Conservation (phyloP, 306 rosid genomes). For the Alnus glutinosa region DNA sequence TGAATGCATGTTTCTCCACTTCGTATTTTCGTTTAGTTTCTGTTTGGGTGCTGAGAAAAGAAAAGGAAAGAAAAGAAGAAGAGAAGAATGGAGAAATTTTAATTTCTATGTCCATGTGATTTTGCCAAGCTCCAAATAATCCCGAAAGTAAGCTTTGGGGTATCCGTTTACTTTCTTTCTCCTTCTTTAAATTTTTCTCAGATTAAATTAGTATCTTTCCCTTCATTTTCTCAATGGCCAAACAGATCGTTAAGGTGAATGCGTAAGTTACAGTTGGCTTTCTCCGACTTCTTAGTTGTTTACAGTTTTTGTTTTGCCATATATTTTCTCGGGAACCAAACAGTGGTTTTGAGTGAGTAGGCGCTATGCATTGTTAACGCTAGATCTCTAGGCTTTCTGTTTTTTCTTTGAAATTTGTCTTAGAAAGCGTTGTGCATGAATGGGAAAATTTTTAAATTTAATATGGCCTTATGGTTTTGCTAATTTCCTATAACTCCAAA, state of each 20-base stretch:
- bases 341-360: slow-evolving; percentile 7
- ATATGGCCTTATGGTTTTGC: background rate
- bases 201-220: background rate
- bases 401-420: background rate
- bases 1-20: no score
- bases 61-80: no score
- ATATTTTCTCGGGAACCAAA: background rate
- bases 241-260: background rate
- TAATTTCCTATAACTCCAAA: background rate
- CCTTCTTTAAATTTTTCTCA: background rate
- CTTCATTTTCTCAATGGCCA: background rate
- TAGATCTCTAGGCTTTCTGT: background rate
- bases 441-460: background rate
- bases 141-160: background rate
- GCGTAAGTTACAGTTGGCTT: background rate
- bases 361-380: background rate
- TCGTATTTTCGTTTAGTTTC: no score
- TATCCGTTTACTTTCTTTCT: background rate
- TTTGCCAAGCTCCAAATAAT: background rate
- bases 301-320: background rate
- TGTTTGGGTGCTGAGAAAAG: no score
- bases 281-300: background rate
- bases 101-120: background rate
- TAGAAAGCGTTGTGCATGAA: background rate
- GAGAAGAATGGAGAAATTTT: no score